Percentiles rank a stretch among this genome's conserved stretches.
Evolutionary conservation across 306 rosid species (phyloP).

Genomic region (Lathyrus sativus): DNA sequence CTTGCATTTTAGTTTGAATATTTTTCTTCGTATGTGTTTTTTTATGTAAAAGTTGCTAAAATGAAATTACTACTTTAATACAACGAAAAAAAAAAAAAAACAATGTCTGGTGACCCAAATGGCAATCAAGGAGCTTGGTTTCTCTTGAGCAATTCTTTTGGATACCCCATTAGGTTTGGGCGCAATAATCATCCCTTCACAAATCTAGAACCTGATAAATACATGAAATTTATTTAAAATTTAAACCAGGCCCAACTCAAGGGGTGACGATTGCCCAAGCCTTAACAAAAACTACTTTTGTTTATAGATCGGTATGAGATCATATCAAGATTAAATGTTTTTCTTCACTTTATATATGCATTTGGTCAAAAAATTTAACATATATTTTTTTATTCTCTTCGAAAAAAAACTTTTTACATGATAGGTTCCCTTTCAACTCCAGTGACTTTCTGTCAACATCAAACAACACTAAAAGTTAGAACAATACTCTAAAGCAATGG

Average conservation of each 20-base stretch:
- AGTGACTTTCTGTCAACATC: constrained; percentile 17
- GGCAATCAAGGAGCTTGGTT: neutral
- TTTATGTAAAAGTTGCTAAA: neutral
- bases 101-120: neutral
- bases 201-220: neutral
- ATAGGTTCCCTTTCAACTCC: constrained; percentile 23
- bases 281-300: neutral
- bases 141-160: neutral
- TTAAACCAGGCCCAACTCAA: neutral
- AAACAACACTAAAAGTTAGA: constrained; percentile 24
- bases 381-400: neutral
- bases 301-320: neutral
- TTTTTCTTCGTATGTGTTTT: neutral
- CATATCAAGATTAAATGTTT: neutral
- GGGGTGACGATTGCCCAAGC: neutral
- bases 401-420: neutral
- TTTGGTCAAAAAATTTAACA: neutral
- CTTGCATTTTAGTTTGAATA: neutral
- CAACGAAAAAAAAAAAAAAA: neutral
- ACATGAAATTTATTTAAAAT: neutral
- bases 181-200: neutral
- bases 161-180: neutral
- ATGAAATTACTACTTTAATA: neutral
- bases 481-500: constrained; percentile 31
- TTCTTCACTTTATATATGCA: constrained; percentile 4